These are phyloP conservation scores for Marasmius tenuissimus DNA, from an alignment of 1,284 basidiomycete genomes.

Conservation along the genomic window DNA sequence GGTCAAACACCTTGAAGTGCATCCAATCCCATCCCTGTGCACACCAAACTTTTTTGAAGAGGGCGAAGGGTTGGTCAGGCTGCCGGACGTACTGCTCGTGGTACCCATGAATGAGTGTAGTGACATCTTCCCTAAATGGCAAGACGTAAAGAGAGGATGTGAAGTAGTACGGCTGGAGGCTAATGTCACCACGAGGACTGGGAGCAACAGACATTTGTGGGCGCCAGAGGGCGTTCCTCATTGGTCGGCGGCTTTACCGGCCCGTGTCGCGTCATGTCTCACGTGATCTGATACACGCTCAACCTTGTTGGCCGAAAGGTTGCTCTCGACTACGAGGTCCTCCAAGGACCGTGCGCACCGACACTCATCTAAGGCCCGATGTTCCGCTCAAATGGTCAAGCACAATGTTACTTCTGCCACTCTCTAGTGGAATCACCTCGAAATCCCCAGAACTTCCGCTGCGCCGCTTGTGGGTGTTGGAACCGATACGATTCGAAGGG, in stretches of 20 bases:
- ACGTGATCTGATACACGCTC: neutral
- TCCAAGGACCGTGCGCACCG: neutral
- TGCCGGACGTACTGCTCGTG: constrained; percentile 40
- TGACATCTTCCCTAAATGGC: constrained; percentile 65
- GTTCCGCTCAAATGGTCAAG: constrained; percentile 31
- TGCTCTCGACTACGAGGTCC: neutral
- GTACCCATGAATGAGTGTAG: constrained; percentile 47
- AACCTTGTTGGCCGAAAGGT: neutral
- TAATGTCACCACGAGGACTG: constrained; percentile 54
- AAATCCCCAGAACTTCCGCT: constrained; percentile 60
- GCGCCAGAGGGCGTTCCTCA: neutral
- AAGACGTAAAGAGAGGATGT: constrained; percentile 71
- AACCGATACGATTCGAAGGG: constrained; percentile 71
- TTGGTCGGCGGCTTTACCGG: too few relatives aligned
- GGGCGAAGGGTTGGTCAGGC: constrained; percentile 50
- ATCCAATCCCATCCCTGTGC: constrained; percentile 70
- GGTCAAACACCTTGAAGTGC: constrained; percentile 70
- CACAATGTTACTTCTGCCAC: constrained; percentile 72
- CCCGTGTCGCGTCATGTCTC: neutral
- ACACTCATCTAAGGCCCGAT: constrained; percentile 13
- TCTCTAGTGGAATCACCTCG: constrained; percentile 40
- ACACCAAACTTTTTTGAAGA: constrained; percentile 72
- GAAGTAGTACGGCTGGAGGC: constrained; percentile 72
- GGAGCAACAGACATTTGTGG: constrained; percentile 40
- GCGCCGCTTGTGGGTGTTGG: constrained; percentile 67